phyloP scores from a whole-genome alignment of 768 basidiomycete species.

The Podaxis sp. region DNA sequence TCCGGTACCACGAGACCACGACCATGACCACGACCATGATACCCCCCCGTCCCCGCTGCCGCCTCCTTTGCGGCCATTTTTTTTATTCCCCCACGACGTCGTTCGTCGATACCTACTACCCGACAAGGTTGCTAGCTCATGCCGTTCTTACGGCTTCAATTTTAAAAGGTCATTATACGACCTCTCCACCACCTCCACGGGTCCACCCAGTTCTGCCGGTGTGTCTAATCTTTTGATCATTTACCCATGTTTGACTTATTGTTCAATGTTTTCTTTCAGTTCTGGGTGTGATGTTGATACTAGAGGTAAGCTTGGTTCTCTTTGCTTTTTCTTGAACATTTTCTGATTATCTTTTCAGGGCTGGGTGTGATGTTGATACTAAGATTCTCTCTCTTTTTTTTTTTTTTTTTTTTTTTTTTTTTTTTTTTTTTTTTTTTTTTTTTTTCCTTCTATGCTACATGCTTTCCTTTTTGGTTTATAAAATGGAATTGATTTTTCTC shows the following conservation, averaged over 20 bases:
- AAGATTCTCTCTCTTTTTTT: not conserved
- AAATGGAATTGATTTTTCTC: too few species aligned
- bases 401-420: too few species aligned
- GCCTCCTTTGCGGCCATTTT: not conserved
- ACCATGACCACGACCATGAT: not conserved
- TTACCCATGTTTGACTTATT: not conserved
- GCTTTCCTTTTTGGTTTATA: not conserved
- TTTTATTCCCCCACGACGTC: not conserved
- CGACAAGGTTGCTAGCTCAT: slow-evolving; percentile 10
- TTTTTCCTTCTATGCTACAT: not conserved
- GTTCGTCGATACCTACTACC: not conserved
- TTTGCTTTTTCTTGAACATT: not conserved
- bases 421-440: not conserved
- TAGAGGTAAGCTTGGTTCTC: not conserved
- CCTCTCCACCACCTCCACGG: slow-evolving; percentile 13
- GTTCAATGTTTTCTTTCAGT: not conserved
- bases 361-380: slow-evolving; percentile 2
- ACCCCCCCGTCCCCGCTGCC: not conserved
- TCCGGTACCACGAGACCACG: not conserved
- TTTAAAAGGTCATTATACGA: not conserved
- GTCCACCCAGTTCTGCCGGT: slow-evolving; percentile 12
- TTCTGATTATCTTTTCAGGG: not conserved
- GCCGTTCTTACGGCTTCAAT: not conserved
- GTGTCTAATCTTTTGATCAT: not conserved
- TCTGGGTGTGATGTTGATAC: slow-evolving; percentile 10